A percentile compares a stretch with the other conserved stretches of the same genome.
These are phyloP conservation scores for Fennellomyces sp. DNA, from an alignment of 371 early-diverging fungal species.

Conservation along the genomic window DNA sequence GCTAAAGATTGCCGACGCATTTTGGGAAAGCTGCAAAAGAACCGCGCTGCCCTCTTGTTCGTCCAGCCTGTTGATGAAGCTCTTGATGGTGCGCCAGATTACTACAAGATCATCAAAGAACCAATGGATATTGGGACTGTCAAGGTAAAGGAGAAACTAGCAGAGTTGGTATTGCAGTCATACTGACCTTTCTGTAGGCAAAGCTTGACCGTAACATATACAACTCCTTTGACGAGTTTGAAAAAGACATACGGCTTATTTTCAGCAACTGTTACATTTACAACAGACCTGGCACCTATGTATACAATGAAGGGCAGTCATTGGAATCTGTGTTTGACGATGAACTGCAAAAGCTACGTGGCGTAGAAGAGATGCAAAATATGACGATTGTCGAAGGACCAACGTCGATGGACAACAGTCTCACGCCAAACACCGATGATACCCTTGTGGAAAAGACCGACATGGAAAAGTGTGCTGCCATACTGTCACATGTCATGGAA, in stretches of 20 bases:
- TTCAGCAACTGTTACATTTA: slow-evolving; percentile 59
- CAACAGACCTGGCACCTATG: slow-evolving; percentile 51
- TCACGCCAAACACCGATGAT: neutral
- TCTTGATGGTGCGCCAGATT: slow-evolving; percentile 54
- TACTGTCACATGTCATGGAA: slow-evolving; percentile 35
- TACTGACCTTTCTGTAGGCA: slow-evolving; percentile 45
- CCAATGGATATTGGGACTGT: slow-evolving; percentile 97
- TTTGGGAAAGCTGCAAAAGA: slow-evolving; percentile 58
- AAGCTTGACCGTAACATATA: slow-evolving; percentile 73
- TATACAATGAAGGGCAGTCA: slow-evolving; percentile 49
- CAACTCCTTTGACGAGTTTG: slow-evolving; percentile 57
- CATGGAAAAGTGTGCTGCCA: slow-evolving; percentile 30
- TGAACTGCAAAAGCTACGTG: slow-evolving; percentile 44
- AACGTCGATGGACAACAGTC: neutral
- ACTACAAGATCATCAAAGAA: slow-evolving; percentile 43
- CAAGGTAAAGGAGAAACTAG: slow-evolving; percentile 53
- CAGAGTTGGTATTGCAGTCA: slow-evolving; percentile 93
- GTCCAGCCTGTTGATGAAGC: slow-evolving; percentile 66
- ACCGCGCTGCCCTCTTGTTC: slow-evolving; percentile 63
- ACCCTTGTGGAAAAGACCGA: slow-evolving; percentile 15
- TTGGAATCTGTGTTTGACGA: slow-evolving; percentile 47
- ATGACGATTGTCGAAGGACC: slow-evolving; percentile 55
- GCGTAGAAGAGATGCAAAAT: slow-evolving; percentile 38
- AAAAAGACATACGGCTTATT: slow-evolving; percentile 65
- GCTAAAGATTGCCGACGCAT: slow-evolving; percentile 37